Base-by-base conservation (phyloP, 192 early-diverging fungal species). In the Coemansia sp. region DNA sequence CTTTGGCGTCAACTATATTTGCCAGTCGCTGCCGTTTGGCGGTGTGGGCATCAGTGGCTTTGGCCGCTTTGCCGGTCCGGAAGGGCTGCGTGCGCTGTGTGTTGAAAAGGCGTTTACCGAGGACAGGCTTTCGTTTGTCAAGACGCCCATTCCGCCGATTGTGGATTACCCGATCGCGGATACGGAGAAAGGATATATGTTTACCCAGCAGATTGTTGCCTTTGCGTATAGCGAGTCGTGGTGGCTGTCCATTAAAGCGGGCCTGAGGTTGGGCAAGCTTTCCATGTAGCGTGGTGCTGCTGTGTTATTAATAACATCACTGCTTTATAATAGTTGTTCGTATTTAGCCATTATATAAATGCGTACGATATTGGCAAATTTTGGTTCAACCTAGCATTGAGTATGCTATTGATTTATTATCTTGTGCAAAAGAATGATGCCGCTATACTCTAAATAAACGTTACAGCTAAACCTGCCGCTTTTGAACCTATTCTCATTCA, bases 1-100 rank as follows among this genome's bases (percentile, higher is more conserved):
- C 66, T 95, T 92, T 65, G 93, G 84, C 15, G 87, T 89, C 62
- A 92, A 88, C 56, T 95, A 94, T 59, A 82, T 95, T 4, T 91
- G 90, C 73, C 90, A 93, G 67, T 81, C 86, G 2, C 64, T 93
- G 57, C 91, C 91, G 2, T 93, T 93, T 82, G 91, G 91, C 54
- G 91, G 91, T 59, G 88, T 93, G 7, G 89, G 89, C 15, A 87
- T 83, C 35, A 89, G 87, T 57, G 91, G 91, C 0, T 90, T 90
- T 73, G 91, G 90, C 24, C 83, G 91, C 15, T 87, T 87, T 71
- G 88, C 88, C 5, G 91, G 91, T 6, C 72, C 84, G 45, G 91
- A 93, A 69, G 91, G 91, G 3, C 67, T 93, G 57, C 84, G 91
- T 25, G 86, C 86, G 1, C 65, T 89, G 10, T 91, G 90, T 51